Evolutionary conservation across 208 protist species (phyloP), one percentile per base, ranked within the genome.

Genomic region (Crithidia acanthocephali): DNA sequence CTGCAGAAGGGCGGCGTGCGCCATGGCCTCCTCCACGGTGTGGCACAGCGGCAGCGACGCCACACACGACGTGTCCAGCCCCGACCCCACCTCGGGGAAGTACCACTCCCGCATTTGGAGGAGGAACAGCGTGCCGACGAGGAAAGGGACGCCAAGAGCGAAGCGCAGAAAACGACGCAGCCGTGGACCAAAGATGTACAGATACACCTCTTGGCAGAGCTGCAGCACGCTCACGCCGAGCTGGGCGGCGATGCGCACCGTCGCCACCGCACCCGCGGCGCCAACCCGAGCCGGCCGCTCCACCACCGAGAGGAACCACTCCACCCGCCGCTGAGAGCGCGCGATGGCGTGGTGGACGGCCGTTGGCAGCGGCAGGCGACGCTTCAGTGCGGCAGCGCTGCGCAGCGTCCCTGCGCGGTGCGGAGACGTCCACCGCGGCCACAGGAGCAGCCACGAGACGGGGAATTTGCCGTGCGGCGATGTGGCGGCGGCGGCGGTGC

Each of bases 121-220:
- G 28, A 90, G 58, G 64, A 85, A 90, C 0, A 83, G 27, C 15
- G 68, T 58, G 15, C 74, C 75, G 27, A 52, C 51, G 22, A 79
- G 52, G 23, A 80, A 71, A 0, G 80, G 81, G 9, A 81, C 62
- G 48, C 72, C 81, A 23, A 90, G 27, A 20, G 72, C 68, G 47
- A 84, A 78, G 50, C 79, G 76, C 22, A 90, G 55, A 1, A 71
- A n/a, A 30, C 78, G 70, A 10, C 80, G 73, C 47, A 86, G 48
- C 20, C 72, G 68, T 2, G 59, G 51, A 59, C 79, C 57, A 25
- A 87, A 18, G 52, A 74, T 59, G 52, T 63, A 76, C 18, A 68
- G 76, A 71, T 84, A 90, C 22, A 76, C 66, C 40, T 76, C 75
- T 5, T 48, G 52, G 47, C 16, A 45, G 22, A 90, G 66, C 33